phyloP scores from a whole-genome alignment of 129 eudicot genomes.

The Silybum marianum region DNA sequence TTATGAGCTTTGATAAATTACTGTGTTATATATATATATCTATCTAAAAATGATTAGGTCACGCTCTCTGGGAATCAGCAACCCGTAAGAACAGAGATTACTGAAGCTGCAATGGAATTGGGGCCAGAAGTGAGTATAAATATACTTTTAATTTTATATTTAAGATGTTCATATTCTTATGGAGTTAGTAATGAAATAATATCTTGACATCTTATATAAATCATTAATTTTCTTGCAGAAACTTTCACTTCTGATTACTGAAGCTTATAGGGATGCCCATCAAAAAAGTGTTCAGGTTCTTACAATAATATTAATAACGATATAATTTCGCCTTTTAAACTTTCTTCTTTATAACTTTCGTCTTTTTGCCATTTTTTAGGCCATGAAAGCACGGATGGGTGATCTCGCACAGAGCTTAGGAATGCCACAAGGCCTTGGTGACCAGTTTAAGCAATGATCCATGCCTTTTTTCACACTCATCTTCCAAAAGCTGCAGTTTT shows the following conservation, averaged over 20 bases:
- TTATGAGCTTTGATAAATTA: constrained; percentile 1
- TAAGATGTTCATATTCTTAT: constrained; percentile 2
- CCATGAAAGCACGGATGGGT: constrained; percentile 94
- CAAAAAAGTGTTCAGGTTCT: constrained; percentile 76
- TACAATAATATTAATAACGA: neutral
- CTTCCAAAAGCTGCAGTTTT: constrained; percentile 42
- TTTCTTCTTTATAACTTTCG: neutral
- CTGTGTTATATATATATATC: neutral
- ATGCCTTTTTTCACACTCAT: constrained; percentile 18
- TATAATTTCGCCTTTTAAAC: neutral
- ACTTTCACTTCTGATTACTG: constrained; percentile 72
- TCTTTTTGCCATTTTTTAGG: constrained; percentile 41
- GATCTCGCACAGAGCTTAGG: constrained; percentile 95
- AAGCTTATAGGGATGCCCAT: constrained; percentile 94
- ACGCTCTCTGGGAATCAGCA: constrained; percentile 94
- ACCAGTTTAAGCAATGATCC: constrained; percentile 61
- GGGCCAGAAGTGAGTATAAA: constrained; percentile 75
- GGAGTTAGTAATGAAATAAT: neutral
- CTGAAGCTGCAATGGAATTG: constrained; percentile 94
- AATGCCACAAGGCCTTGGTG: constrained; percentile 83
- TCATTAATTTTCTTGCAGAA: constrained; percentile 49
- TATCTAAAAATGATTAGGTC: constrained; percentile 49
- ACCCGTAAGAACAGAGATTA: constrained; percentile 89
- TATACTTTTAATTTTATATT: neutral
- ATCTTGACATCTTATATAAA: neutral